Base-by-base conservation (phyloP, 305 asterid species). In the Euphrasia arctica region DNA sequence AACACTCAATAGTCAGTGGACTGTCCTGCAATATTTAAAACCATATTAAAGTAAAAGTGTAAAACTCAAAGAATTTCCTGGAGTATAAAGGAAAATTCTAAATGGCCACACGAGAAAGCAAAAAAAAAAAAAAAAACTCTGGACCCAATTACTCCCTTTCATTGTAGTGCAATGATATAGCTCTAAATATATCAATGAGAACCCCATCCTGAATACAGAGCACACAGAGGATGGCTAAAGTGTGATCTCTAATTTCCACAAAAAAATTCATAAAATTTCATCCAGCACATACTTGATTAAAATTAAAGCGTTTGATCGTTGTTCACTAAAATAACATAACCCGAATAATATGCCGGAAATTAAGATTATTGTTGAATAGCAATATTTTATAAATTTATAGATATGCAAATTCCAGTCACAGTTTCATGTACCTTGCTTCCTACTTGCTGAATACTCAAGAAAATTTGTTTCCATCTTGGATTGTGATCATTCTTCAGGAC, bases 1-100 rank as follows among this genome's bases (percentile, higher is more conserved):
- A 93, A 74, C 99, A 93, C 86, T 93, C 99, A 31, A 93, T 73
- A 66, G 62, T 75, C 84, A 93, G 74, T 59, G 95, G 97, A 83
- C 85, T 90, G 80, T 88, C 99, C 99, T 93, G 99, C 90, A 89
- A 49, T 68, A 73, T 75, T 74, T 60, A 77, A 52, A 75, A 80
- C 31, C 59, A 39, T 63, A 47, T 74, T 64, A 77, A 69, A 70
- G 22, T 18, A 18, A 18, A 18, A 18, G 22, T 18, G 39, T 66
- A 66, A 47, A 64, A 68, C 28, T 39, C 22, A 54, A 4, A 59
- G 27, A 43, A 51, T 62, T 66, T 51, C 74, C 50, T 36, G 50
- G 66, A n/a, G 49, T 31, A 59, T 54, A 69, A 25, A 51, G 27
- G 32, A 54, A 45, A 52, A 42, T 42, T 54, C 5, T 39, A 67